Evolutionary conservation across 2,329 filamentous ascomycete genomes (phyloP).

Genomic region (Talaromyces sp.): DNA sequence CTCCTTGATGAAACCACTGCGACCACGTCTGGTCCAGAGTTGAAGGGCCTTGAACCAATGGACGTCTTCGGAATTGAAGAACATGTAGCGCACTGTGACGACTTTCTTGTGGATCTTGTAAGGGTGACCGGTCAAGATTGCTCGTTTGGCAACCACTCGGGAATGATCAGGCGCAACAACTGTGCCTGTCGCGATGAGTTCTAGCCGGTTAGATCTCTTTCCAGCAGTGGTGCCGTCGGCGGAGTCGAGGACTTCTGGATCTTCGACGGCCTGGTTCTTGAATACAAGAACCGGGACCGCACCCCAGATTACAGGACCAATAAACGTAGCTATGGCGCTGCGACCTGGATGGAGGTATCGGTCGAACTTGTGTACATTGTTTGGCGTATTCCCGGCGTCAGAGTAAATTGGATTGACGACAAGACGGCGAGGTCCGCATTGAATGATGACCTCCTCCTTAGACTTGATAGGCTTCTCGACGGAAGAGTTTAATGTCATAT

Average conservation of each 20-base stretch:
- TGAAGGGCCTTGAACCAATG: constrained; percentile 97
- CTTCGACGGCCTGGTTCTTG: constrained; percentile 49
- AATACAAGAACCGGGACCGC: constrained; percentile 88
- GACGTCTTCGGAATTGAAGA: constrained; percentile 94
- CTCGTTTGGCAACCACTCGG: constrained; percentile 86
- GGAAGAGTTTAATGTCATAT: constrained; percentile 79
- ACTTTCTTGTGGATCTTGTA: constrained; percentile 99
- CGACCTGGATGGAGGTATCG: constrained; percentile 88
- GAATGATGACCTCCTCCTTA: constrained; percentile 87
- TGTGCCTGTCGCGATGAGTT: constrained; percentile 82
- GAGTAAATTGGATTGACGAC: constrained; percentile 90
- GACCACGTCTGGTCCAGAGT: constrained; percentile 85
- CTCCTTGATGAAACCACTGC: constrained; percentile 91
- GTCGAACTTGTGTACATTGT: constrained; percentile 96
- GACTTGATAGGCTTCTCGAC: constrained; percentile 74
- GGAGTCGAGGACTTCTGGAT: constrained; percentile 42
- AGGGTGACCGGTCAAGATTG: constrained; percentile 90
- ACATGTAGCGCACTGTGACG: constrained; percentile 98
- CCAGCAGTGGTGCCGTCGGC: constrained; percentile 40
- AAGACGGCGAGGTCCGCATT: constrained; percentile 84
- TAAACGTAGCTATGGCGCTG: constrained; percentile 83
- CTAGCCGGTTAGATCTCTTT: constrained; percentile 49
- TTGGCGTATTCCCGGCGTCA: constrained; percentile 81
- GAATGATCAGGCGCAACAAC: constrained; percentile 69
- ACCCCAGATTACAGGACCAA: constrained; percentile 89